A percentile compares a stretch with the other conserved stretches of the same genome.
Conservation (phyloP, 208 protist species). For the Vickermania ingenoplastis region DNA sequence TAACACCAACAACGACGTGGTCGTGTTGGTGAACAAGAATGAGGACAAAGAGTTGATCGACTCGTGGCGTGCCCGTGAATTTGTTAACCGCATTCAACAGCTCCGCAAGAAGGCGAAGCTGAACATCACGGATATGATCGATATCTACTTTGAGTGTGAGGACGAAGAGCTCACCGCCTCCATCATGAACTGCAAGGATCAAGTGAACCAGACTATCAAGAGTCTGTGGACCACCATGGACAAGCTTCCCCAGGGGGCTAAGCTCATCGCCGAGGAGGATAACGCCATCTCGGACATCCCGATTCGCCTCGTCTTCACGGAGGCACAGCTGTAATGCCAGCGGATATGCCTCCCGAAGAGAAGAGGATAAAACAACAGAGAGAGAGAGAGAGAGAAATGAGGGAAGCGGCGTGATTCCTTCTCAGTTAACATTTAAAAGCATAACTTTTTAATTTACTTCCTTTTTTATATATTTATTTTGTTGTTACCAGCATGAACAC, state of each 20-base stretch:
- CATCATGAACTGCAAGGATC: conserved; percentile 49
- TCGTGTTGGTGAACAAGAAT: conserved; percentile 87
- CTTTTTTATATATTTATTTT: too few species aligned
- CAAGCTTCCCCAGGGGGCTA: conserved; percentile 42
- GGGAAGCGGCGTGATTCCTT: too few species aligned
- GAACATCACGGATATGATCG: conserved; percentile 46
- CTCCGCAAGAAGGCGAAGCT: conserved; percentile 94
- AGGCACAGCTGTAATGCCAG: conserved; percentile 3
- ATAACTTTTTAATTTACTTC: too few species aligned
- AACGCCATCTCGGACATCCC: conserved; percentile 69
- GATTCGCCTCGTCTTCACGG: conserved; percentile 55
- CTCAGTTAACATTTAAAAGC: too few species aligned
- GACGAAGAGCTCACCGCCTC: conserved; percentile 66
- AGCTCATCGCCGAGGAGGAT: conserved; percentile 71
- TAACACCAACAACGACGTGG: conserved; percentile 80
- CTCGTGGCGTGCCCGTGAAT: conserved; percentile 89
- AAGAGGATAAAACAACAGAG: too few species aligned
- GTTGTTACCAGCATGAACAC: too few species aligned
- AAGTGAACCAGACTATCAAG: conserved; percentile 63
- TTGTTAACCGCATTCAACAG: conserved; percentile 94
- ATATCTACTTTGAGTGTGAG: conserved; percentile 71
- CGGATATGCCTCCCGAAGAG: not conserved
- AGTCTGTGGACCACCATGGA: conserved; percentile 64
- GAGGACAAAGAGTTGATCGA: conserved; percentile 72
- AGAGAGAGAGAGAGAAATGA: too few species aligned